phyloP scores from a whole-genome alignment of 2,329 filamentous ascomycete genomes.

The Tolypocladium ovalisporum region DNA sequence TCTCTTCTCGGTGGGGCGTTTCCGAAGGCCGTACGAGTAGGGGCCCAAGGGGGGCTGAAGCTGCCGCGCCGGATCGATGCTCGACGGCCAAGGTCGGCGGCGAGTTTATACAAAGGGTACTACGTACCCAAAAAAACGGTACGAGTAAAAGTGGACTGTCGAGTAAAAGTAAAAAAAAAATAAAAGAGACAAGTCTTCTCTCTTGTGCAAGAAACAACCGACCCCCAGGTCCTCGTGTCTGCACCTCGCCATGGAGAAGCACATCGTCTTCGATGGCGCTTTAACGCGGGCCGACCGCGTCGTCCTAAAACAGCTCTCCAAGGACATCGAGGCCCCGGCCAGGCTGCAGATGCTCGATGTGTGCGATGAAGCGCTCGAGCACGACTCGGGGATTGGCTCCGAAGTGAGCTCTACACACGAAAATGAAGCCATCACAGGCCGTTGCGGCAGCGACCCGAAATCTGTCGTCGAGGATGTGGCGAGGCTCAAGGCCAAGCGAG shows the following conservation, averaged over 20 bases:
- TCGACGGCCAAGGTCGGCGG: too few species aligned
- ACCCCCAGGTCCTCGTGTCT: not conserved
- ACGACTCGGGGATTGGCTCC: conserved; percentile 5
- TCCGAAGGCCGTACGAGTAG: not conserved
- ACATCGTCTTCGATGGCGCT: conserved; percentile 24
- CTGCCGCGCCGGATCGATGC: not conserved
- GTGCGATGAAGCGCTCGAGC: conserved; percentile 1
- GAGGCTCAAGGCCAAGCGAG: conserved; percentile 28
- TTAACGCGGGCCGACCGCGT: conserved; percentile 29
- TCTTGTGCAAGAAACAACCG: not conserved
- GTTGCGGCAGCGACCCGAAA: not conserved
- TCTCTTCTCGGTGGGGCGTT: not conserved
- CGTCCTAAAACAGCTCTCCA: conserved; percentile 26
- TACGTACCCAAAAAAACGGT: not conserved
- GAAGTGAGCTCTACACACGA: conserved; percentile 1
- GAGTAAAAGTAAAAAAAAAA: not conserved
- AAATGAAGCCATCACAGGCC: not conserved
- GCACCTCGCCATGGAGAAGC: conserved; percentile 9
- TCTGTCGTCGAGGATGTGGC: conserved; percentile 12
- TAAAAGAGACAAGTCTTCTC: too few species aligned
- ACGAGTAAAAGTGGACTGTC: not conserved
- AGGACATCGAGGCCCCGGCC: conserved; percentile 19
- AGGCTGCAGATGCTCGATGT: not conserved
- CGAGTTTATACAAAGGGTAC: not conserved
- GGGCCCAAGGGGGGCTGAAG: not conserved